A percentile compares a stretch with the other conserved stretches of the same genome.
phyloP scores from a whole-genome alignment of 768 basidiomycete genomes.

The Pulveroboletus sp. region DNA sequence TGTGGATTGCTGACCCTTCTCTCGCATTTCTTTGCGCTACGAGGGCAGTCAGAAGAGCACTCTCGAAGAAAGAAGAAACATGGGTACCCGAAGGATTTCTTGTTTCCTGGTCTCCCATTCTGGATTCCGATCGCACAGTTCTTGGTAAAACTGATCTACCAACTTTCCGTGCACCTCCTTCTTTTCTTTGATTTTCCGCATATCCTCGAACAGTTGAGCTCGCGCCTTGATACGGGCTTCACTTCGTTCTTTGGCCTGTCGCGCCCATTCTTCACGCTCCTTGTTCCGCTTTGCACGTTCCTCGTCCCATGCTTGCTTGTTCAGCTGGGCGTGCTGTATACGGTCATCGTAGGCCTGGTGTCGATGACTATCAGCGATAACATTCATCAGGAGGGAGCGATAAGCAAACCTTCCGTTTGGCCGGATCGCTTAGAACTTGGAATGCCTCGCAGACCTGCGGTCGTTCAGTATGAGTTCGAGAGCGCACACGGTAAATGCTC shows the following conservation, averaged over 20 bases:
- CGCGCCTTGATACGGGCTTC: slow-evolving; percentile 47
- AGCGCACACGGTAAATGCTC: slow-evolving; percentile 11
- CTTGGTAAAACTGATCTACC: slow-evolving; percentile 52
- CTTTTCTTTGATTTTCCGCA: slow-evolving; percentile 40
- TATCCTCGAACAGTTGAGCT: slow-evolving; percentile 35
- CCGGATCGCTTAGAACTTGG: slow-evolving; percentile 50
- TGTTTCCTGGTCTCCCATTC: slow-evolving; percentile 58
- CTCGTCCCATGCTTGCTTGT: slow-evolving; percentile 30
- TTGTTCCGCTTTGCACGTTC: slow-evolving; percentile 41
- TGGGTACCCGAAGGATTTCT: slow-evolving; percentile 47
- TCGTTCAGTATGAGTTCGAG: slow-evolving; percentile 19
- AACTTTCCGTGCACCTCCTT: slow-evolving; percentile 38
- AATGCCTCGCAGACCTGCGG: slow-evolving; percentile 61
- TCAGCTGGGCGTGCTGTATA: slow-evolving; percentile 28
- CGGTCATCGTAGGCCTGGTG: slow-evolving; percentile 47
- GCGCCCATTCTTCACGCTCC: slow-evolving; percentile 55
- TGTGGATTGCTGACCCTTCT: slow-evolving; percentile 22
- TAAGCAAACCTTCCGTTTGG: slow-evolving; percentile 49
- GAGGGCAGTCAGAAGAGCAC: slow-evolving; percentile 10
- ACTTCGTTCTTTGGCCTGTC: slow-evolving; percentile 44
- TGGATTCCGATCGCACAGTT: slow-evolving; percentile 52
- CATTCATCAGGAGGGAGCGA: not conserved
- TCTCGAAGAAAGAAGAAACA: not conserved
- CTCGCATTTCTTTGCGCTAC: slow-evolving; percentile 31
- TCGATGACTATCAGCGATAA: not conserved